A percentile compares a stretch with the other conserved stretches of the same genome.
phyloP scores from a whole-genome alignment of 2,329 filamentous ascomycete genomes.

The Elsinoe arachidis region DNA sequence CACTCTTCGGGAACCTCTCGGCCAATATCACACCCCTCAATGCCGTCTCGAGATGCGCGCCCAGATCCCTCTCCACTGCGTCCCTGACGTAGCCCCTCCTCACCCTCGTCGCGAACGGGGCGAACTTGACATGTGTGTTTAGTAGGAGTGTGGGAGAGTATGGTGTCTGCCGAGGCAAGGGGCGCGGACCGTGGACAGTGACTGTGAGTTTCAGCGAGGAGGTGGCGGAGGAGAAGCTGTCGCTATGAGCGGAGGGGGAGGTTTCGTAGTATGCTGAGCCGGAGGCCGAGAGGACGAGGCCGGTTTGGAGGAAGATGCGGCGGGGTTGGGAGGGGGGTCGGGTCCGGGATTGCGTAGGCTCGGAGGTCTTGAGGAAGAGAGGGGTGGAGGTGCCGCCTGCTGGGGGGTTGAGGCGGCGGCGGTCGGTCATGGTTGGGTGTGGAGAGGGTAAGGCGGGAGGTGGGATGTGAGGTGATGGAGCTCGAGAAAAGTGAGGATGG shows the following conservation, averaged over 20 bases:
- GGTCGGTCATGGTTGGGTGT: conserved; percentile 58
- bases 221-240: conserved; percentile 38
- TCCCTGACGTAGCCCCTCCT: conserved; percentile 82
- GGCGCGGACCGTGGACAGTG: conserved; percentile 86
- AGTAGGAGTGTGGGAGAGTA: conserved; percentile 91
- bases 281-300: conserved; percentile 87
- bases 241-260: conserved; percentile 35
- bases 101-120: conserved; percentile 79
- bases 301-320: conserved; percentile 86
- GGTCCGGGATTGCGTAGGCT: conserved; percentile 46
- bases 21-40: conserved; percentile 83
- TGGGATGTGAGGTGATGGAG: conserved; percentile 2
- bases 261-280: conserved; percentile 79
- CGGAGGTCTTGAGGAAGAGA: conserved; percentile 50
- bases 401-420: conserved; percentile 84
- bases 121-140: conserved; percentile 91
- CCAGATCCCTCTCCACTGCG: conserved; percentile 76
- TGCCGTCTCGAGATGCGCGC: conserved; percentile 83
- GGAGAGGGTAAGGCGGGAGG: neutral
- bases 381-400: conserved; percentile 67
- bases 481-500: conserved; percentile 3
- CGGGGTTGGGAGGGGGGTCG: conserved; percentile 66
- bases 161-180: conserved; percentile 77
- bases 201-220: conserved; percentile 83
- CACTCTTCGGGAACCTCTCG: conserved; percentile 96